Conservation (phyloP, 2,329 filamentous ascomycete species). For the Talaromyces islandicus region DNA sequence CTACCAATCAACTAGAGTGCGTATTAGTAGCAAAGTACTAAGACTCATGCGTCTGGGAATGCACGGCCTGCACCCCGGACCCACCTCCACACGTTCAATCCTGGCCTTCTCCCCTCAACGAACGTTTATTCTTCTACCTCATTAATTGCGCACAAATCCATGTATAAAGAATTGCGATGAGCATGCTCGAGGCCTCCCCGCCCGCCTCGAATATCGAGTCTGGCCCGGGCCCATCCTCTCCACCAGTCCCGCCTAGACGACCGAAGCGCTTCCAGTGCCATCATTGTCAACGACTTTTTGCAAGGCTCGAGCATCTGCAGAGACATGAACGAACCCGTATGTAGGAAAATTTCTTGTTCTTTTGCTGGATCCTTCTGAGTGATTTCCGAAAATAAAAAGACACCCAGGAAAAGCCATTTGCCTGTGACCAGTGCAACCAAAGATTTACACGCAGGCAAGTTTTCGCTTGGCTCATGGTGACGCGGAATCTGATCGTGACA, state of each 20-base stretch:
- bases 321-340: slow-evolving; percentile 32
- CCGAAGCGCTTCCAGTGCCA: slow-evolving; percentile 12
- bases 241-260: neutral
- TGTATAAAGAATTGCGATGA: neutral
- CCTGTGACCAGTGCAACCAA: slow-evolving; percentile 34
- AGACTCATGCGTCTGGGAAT: too few relatives aligned
- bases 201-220: neutral
- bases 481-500: slow-evolving; percentile 17
- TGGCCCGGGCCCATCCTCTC: neutral
- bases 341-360: neutral
- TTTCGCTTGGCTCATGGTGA: neutral
- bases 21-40: neutral
- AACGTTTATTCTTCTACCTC: neutral
- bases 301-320: slow-evolving; percentile 37
- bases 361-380: neutral
- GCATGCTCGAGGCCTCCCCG: neutral
- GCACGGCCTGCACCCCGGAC: neutral
- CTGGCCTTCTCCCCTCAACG: neutral
- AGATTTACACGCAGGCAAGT: slow-evolving; percentile 37
- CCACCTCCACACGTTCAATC: neutral
- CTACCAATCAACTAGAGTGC: neutral
- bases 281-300: slow-evolving; percentile 17
- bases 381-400: slow-evolving; percentile 14
- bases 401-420: slow-evolving; percentile 37
- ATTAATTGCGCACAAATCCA: neutral